Evolutionary conservation across 2,329 filamentous ascomycete species (phyloP).

Genomic region (Penicillium freii): DNA sequence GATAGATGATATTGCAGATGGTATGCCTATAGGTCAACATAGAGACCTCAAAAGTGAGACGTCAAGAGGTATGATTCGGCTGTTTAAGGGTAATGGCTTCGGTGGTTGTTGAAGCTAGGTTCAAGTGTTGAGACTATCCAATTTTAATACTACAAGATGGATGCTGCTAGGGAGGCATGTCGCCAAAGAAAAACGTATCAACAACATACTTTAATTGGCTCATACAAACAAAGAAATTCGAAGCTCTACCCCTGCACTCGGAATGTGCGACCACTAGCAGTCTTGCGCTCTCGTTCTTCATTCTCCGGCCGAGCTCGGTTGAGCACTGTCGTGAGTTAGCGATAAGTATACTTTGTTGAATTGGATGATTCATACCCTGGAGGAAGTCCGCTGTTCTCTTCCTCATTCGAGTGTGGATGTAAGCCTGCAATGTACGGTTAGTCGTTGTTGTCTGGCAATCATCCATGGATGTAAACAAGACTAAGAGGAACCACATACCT

Average conservation of each 20-base stretch:
- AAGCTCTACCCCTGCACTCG: conserved; percentile 53
- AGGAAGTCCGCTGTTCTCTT: conserved; percentile 97
- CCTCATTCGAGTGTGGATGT: conserved; percentile 97
- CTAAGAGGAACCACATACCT: conserved; percentile 51
- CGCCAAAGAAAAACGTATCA: not conserved
- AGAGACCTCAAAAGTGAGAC: too few relatives aligned
- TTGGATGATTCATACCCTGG: conserved; percentile 64
- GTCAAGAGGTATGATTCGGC: too few relatives aligned
- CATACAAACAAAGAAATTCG: conserved; percentile 15
- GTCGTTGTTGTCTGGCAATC: not conserved
- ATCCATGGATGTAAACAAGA: not conserved
- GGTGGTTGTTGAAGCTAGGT: too few relatives aligned
- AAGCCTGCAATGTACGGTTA: conserved; percentile 59
- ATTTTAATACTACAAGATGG: not conserved
- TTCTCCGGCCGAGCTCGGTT: conserved; percentile 91
- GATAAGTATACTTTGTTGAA: not conserved
- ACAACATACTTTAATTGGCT: conserved; percentile 20
- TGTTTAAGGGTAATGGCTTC: too few relatives aligned
- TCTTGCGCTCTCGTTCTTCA: conserved; percentile 97
- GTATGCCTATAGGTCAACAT: too few relatives aligned
- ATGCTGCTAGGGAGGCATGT: not conserved
- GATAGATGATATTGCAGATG: too few relatives aligned
- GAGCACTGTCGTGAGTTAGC: conserved; percentile 65
- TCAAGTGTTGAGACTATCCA: too few relatives aligned
- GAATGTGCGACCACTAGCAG: conserved; percentile 93